These are phyloP conservation scores for Podaxis sp. DNA, from an alignment of 768 basidiomycete genomes.

Conservation along the genomic window DNA sequence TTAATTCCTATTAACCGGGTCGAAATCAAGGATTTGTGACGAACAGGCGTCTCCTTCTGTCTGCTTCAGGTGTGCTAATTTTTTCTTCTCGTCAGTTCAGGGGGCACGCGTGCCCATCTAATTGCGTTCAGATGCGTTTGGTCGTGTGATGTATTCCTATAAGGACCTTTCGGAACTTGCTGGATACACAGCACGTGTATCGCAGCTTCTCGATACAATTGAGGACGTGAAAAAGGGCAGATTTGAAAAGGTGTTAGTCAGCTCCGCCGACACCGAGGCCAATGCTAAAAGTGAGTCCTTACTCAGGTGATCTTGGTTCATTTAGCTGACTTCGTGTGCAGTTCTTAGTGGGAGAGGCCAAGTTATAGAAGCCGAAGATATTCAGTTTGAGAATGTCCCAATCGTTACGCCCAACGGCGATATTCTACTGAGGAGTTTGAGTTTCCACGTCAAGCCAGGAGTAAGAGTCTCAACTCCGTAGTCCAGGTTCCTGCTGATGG, in stretches of 20 bases:
- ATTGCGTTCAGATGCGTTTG: conserved; percentile 73
- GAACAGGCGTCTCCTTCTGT: conserved; percentile 85
- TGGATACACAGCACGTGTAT: conserved; percentile 91
- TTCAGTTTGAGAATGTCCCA: conserved; percentile 89
- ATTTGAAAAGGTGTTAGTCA: conserved; percentile 86
- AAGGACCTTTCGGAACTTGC: conserved; percentile 95
- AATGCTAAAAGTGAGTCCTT: conserved; percentile 63
- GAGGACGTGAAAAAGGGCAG: conserved; percentile 77
- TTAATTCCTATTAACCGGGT: neutral
- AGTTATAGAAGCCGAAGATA: conserved; percentile 81
- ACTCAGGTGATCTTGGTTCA: neutral
- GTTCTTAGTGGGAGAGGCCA: conserved; percentile 78
- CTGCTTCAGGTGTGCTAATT: conserved; percentile 60
- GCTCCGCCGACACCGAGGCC: conserved; percentile 65
- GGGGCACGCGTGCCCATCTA: neutral
- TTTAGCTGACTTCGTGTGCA: conserved; percentile 22
- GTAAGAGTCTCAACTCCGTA: conserved; percentile 34
- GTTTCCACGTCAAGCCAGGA: conserved; percentile 86
- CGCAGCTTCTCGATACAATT: conserved; percentile 87
- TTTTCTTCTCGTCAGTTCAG: neutral
- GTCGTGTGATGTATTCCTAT: conserved; percentile 95
- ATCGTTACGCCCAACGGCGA: conserved; percentile 97
- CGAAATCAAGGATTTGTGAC: conserved; percentile 81
- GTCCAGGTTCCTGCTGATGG: neutral
- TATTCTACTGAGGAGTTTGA: conserved; percentile 76